Percentiles rank a stretch among this genome's conserved stretches.
Evolutionary conservation across 176 grass and related monocot genomes (phyloP).

Genomic region (Hyparrhenia diplandra): DNA sequence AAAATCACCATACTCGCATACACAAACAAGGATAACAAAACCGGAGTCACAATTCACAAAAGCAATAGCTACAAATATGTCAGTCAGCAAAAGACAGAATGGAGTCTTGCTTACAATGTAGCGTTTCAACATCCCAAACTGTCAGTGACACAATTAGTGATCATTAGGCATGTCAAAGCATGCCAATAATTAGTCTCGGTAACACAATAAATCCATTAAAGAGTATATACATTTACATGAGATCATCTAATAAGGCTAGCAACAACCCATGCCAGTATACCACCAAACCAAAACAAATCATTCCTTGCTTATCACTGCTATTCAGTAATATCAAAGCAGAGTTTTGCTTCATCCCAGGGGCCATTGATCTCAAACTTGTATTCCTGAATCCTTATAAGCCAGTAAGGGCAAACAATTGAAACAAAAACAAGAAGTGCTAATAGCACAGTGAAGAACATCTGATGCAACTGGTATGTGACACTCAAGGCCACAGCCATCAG

Average conservation of each 20-base stretch:
- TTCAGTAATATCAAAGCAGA: constrained; percentile 95
- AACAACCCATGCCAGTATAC: background rate
- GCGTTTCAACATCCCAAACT: background rate
- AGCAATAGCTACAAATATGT: background rate
- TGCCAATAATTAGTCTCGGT: background rate
- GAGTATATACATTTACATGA: constrained; percentile 17
- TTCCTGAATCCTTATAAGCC: constrained; percentile 96
- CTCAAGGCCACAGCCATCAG: constrained; percentile 54
- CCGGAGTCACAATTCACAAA: background rate
- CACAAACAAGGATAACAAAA: background rate
- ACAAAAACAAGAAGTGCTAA: constrained; percentile 64
- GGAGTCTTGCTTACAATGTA: background rate
- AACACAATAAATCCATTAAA: background rate
- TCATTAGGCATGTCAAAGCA: background rate
- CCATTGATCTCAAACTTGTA: constrained; percentile 99
- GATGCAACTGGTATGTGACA: constrained; percentile 68
- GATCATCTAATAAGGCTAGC: background rate
- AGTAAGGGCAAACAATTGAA: constrained; percentile 73
- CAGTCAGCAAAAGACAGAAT: background rate
- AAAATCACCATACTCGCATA: background rate
- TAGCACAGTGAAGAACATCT: constrained; percentile 61
- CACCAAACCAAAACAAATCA: background rate
- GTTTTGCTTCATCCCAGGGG: constrained; percentile 95
- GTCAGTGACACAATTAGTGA: constrained; percentile 2
- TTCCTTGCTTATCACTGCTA: constrained; percentile 3